Percentiles rank a stretch among this genome's conserved stretches.
Conservation (phyloP, 345 rosid genomes). For the Erodium maritimum region DNA sequence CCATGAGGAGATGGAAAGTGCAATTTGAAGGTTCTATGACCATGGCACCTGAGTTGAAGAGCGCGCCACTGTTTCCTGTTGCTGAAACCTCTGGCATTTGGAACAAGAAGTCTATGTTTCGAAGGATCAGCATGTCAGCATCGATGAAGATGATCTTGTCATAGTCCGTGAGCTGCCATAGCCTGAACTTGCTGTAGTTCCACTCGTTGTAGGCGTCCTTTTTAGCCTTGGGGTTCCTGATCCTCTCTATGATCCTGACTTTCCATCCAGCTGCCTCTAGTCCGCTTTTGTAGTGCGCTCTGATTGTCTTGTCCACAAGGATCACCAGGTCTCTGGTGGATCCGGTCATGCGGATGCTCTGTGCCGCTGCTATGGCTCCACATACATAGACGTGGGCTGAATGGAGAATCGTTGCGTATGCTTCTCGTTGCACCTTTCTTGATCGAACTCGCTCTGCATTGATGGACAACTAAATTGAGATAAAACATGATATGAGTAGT, state of each 20-base stretch:
- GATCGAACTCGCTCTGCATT: conserved; percentile 18
- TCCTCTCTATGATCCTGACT: conserved; percentile 26
- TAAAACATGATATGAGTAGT: background rate
- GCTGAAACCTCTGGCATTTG: conserved; percentile 36
- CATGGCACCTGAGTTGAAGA: conserved; percentile 42
- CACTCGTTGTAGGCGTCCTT: conserved; percentile 35
- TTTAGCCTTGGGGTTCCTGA: conserved; percentile 34
- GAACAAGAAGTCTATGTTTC: conserved; percentile 35
- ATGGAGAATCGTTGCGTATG: conserved; percentile 36
- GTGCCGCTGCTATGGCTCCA: conserved; percentile 36
- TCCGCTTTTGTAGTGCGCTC: conserved; percentile 24
- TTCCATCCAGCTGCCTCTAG: conserved; percentile 37
- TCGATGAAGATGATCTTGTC: conserved; percentile 41
- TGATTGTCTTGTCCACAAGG: conserved; percentile 34
- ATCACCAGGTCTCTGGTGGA: conserved; percentile 34
- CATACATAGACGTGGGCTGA: conserved; percentile 35
- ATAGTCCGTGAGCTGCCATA: conserved; percentile 43
- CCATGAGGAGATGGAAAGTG: conserved; percentile 33
- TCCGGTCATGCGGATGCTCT: conserved; percentile 32
- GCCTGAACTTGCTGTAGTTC: conserved; percentile 44
- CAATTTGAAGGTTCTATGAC: conserved; percentile 37
- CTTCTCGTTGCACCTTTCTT: conserved; percentile 22
- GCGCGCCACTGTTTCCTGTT: conserved; percentile 26
- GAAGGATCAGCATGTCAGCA: conserved; percentile 31
- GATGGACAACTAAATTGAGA: background rate